Conservation (phyloP, 1,139 yeast genomes). For the Eremothecium sinecaudum region DNA sequence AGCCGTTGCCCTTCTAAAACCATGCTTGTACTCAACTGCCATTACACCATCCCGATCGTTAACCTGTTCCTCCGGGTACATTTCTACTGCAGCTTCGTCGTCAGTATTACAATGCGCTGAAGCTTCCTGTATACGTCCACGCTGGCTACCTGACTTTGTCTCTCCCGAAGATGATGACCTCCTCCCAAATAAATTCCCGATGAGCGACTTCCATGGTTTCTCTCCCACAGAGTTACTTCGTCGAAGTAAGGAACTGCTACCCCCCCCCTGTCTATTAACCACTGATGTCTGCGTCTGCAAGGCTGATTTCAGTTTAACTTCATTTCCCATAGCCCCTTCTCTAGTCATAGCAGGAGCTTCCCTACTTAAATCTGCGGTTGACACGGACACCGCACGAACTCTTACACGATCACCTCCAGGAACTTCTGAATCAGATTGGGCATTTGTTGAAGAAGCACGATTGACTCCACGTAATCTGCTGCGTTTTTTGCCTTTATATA, state of each 20-base stretch:
- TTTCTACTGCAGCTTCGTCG: not conserved
- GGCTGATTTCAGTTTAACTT: not conserved
- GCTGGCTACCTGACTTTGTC: not conserved
- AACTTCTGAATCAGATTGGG: not conserved
- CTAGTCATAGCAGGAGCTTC: too few relatives aligned
- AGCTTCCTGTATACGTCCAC: not conserved
- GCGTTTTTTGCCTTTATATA: slow-evolving; percentile 23
- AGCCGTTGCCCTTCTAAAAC: too few relatives aligned
- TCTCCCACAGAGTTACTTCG: slow-evolving; percentile 13
- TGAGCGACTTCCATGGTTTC: slow-evolving; percentile 17
- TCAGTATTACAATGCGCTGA: not conserved
- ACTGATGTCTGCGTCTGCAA: not conserved
- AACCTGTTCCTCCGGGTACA: too few relatives aligned
- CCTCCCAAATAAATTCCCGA: slow-evolving; percentile 15
- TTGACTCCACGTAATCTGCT: not conserved
- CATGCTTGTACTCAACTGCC: too few relatives aligned
- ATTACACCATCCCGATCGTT: too few relatives aligned
- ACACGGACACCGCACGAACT: slow-evolving; percentile 8
- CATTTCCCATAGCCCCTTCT: not conserved
- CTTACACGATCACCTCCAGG: not conserved
- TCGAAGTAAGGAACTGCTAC: too few relatives aligned
- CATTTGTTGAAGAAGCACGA: not conserved
- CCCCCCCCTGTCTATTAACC: not conserved
- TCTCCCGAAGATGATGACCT: slow-evolving; percentile 1
- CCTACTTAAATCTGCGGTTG: too few relatives aligned